phyloP scores from a whole-genome alignment of 2,329 filamentous ascomycete genomes.

The Eurotiales sp. region DNA sequence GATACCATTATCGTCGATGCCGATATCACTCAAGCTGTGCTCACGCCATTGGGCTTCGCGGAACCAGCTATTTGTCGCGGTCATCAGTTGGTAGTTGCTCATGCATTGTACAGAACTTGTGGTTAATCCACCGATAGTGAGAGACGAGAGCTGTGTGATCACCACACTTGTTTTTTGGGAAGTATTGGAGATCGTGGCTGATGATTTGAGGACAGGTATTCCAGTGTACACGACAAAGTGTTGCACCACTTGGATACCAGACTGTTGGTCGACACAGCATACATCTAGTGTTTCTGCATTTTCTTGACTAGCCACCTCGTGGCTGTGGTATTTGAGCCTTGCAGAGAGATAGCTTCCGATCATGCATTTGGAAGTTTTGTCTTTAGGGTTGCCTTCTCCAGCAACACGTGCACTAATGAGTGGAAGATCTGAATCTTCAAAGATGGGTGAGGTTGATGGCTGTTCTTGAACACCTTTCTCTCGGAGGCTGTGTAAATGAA shows the following conservation, averaged over 20 bases:
- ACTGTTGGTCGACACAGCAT: conserved; percentile 14
- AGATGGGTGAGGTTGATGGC: background rate
- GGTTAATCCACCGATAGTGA: conserved; percentile 22
- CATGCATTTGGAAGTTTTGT: conserved; percentile 26
- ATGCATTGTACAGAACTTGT: conserved; percentile 18
- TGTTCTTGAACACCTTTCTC: background rate
- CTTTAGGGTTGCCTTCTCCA: conserved; percentile 22
- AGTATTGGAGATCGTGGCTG: conserved; percentile 21
- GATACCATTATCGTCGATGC: conserved; percentile 26
- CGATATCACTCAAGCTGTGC: conserved; percentile 23
- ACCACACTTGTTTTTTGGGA: conserved; percentile 9
- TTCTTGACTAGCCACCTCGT: conserved; percentile 12
- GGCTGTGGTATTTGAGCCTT: conserved; percentile 22
- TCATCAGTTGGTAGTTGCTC: conserved; percentile 23
- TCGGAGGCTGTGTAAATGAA: background rate
- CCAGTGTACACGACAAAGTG: conserved; percentile 21
- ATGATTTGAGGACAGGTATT: conserved; percentile 19
- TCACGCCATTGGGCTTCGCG: conserved; percentile 33
- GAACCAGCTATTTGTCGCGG: conserved; percentile 30
- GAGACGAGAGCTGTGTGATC: conserved; percentile 23
- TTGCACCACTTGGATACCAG: conserved; percentile 18
- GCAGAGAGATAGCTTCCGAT: conserved; percentile 21
- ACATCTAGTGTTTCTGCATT: background rate
- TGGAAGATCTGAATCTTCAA: conserved; percentile 8
- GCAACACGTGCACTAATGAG: conserved; percentile 22